Evolutionary conservation across 257 asterid species (phyloP).

Genomic region (Solanum chilense): DNA sequence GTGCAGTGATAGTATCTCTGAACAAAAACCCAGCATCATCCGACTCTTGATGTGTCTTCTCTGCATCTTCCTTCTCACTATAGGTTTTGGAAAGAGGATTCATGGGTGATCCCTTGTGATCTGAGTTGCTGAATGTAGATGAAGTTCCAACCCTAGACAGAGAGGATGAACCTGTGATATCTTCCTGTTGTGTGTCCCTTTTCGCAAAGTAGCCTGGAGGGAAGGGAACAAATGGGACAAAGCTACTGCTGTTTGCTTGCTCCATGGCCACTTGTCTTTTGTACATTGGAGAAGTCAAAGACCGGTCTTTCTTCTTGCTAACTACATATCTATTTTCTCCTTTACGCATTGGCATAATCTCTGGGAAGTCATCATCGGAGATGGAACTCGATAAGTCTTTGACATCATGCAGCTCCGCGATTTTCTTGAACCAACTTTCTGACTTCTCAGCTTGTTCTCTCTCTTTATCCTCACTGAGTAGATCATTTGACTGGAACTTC

Average conservation of each 20-base stretch:
- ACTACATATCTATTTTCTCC: slow-evolving; percentile 71
- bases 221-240: slow-evolving; percentile 88
- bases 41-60: slow-evolving; percentile 3
- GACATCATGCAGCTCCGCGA: slow-evolving; percentile 58
- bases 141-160: slow-evolving; percentile 9
- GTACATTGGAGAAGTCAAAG: slow-evolving; percentile 68
- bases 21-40: neutral
- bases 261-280: slow-evolving; percentile 62
- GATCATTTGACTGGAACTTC: slow-evolving; percentile 6
- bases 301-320: slow-evolving; percentile 65
- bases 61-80: neutral
- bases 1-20: neutral
- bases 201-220: slow-evolving; percentile 88
- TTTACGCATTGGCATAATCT: slow-evolving; percentile 73
- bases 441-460: slow-evolving; percentile 44
- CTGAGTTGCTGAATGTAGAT: slow-evolving; percentile 5
- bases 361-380: slow-evolving; percentile 74
- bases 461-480: slow-evolving; percentile 15
- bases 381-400: slow-evolving; percentile 54
- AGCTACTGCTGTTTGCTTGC: slow-evolving; percentile 41
- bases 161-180: slow-evolving; percentile 11
- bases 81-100: neutral
- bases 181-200: slow-evolving; percentile 32
- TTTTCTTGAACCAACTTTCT: slow-evolving; percentile 60
- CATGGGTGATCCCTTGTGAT: neutral